Percentiles rank a stretch among this genome's conserved stretches.
These are phyloP conservation scores for Vicia sativa DNA, from an alignment of 306 rosid species.

Conservation along the genomic window DNA sequence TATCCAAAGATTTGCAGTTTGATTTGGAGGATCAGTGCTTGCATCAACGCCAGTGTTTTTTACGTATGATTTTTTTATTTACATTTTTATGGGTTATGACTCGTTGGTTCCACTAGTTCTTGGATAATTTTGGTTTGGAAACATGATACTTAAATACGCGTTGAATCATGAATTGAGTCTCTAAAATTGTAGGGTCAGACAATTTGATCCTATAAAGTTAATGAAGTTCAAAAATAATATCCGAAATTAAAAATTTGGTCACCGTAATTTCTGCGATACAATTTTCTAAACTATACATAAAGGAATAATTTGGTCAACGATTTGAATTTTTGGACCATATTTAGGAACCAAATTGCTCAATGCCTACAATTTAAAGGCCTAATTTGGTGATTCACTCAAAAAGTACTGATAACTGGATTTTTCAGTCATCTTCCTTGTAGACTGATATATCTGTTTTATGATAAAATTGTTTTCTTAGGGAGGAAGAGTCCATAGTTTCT, in stretches of 20 bases:
- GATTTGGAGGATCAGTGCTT: conserved; percentile 99
- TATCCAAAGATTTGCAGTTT: conserved; percentile 98
- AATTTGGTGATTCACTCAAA: neutral
- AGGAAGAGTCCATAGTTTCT: neutral
- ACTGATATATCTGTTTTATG: neutral
- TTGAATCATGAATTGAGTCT: neutral
- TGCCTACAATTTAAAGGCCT: neutral
- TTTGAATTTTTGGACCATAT: neutral
- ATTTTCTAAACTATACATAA: neutral
- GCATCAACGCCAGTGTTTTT: conserved; percentile 98
- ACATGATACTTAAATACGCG: neutral
- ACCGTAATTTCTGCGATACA: neutral
- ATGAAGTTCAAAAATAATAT: neutral
- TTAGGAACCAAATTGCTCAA: neutral
- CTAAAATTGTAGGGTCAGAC: neutral
- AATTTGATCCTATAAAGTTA: neutral
- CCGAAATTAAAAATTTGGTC: neutral
- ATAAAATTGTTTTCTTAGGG: neutral
- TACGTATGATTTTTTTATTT: conserved; percentile 60
- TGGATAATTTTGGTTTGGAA: neutral
- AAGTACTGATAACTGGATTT: neutral
- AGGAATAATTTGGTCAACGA: neutral
- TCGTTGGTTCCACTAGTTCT: neutral
- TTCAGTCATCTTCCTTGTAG: neutral
- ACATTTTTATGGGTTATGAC: conserved; percentile 1